Base-by-base conservation (phyloP, 768 basidiomycete species). In the Leucocoprinus sp. region DNA sequence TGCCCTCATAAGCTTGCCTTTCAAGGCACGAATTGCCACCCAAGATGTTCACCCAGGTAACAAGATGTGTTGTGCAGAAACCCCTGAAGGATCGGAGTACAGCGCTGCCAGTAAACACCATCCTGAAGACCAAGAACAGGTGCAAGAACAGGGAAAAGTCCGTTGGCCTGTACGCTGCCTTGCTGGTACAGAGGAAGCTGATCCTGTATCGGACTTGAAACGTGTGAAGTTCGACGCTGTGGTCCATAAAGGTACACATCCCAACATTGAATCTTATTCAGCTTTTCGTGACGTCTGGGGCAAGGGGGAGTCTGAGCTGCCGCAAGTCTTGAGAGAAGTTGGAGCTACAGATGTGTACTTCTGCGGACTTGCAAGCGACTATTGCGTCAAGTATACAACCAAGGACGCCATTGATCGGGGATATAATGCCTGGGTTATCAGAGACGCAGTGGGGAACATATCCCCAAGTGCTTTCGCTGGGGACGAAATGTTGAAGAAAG, bases 131-230 rank as follows among this genome's bases (percentile, higher is more conserved):
- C 31, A 54, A 47, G 48, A 55, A 9, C 55, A 64, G 52, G 48
- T 59, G 37, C 39, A 55, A 15, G 63, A 64, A 27, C 52, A 63
- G 48, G 58, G 69, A 33, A 83, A 85, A 60, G 71, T 75, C 21
- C 63, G 91, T 24, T 92, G 89, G 89, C 88, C 89, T 0, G 78
- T 78, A 52, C 89, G 91, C 58, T 90, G 88, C 54, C 72, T 89
- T 18, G 74, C 73, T 42, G 67, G 67, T 36, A 72, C 72, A 0
- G 62, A 54, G 1, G 89, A 89, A 1, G 73, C 75, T 14, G 74
- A 78, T 53, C 69, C 90, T 34, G 77, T 84, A 22, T 56, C 67
- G 2, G 74, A 70, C 19, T 54, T 90, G n/a, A 54, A 67, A 40
- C 59, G 62, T 21, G 57, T 57, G 27, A 56, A 56, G 33, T 61